Conservation (phyloP, 495 filamentous ascomycete genomes). For the Aspergillus affinis region DNA sequence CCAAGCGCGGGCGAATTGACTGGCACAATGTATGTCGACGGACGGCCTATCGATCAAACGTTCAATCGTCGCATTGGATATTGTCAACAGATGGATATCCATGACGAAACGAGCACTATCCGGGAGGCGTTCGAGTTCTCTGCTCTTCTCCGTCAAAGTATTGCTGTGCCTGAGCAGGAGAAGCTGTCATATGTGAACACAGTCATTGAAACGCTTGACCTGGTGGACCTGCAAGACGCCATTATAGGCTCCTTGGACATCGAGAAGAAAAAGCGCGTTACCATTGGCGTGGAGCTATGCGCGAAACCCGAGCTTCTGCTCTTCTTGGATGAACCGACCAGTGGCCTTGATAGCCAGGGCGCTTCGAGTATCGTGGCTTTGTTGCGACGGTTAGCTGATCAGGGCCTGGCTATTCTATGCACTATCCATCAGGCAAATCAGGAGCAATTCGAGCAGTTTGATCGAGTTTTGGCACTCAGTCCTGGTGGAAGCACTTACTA, state of each 20-base stretch:
- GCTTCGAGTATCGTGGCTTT: constrained; percentile 72
- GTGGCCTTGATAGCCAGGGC: constrained; percentile 72
- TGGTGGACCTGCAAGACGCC: constrained; percentile 79
- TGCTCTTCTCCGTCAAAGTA: constrained; percentile 75
- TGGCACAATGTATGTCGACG: constrained; percentile 74
- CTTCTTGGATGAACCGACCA: constrained; percentile 72
- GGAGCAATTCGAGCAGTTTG: constrained; percentile 83
- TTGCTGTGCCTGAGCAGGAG: constrained; percentile 61
- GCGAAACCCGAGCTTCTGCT: constrained; percentile 69
- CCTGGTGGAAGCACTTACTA: constrained; percentile 66
- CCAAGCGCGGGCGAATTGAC: constrained; percentile 74
- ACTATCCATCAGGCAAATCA: constrained; percentile 75
- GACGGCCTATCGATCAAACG: constrained; percentile 58
- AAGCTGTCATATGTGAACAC: constrained; percentile 83
- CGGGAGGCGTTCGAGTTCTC: constrained; percentile 86
- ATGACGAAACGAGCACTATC: constrained; percentile 76
- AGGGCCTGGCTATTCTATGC: constrained; percentile 62
- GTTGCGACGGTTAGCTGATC: constrained; percentile 65
- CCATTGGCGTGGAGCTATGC: constrained; percentile 80
- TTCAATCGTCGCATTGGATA: constrained; percentile 83
- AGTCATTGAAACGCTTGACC: constrained; percentile 74
- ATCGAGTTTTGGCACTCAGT: constrained; percentile 65
- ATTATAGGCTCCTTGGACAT: constrained; percentile 73
- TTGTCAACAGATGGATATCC: constrained; percentile 87
- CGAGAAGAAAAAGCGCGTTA: constrained; percentile 64